Evolutionary conservation across 1,139 yeast genomes (phyloP).

Genomic region (Wickerhamomyces sp.): DNA sequence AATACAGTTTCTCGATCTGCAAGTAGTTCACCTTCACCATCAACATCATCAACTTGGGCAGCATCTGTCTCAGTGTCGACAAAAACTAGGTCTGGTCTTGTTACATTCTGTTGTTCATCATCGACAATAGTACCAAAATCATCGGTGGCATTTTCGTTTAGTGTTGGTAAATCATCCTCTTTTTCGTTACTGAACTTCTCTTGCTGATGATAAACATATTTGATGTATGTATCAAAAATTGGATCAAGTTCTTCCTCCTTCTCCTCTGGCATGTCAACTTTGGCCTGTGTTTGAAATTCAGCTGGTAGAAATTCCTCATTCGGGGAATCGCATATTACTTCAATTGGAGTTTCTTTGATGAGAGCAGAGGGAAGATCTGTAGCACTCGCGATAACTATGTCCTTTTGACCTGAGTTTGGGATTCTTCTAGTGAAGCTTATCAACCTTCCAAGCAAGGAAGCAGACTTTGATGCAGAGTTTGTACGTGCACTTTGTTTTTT

Average conservation of each 20-base stretch:
- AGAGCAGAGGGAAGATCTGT: constrained; percentile 1
- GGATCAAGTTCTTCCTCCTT: constrained; percentile 9
- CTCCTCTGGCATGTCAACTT: background rate
- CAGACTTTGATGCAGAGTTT: background rate
- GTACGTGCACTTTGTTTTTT: background rate
- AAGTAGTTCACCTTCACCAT: no score
- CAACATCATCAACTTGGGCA: no score
- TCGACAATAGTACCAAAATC: constrained; percentile 8
- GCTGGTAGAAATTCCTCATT: constrained; percentile 4
- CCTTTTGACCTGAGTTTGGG: background rate
- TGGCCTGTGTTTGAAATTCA: no score
- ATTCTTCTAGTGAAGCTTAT: constrained; percentile 3
- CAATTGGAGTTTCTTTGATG: constrained; percentile 6
- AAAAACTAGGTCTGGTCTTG: no score
- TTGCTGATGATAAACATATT: constrained; percentile 9
- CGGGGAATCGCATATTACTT: constrained; percentile 13
- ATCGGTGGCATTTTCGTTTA: background rate
- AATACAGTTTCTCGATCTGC: background rate
- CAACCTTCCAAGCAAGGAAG: constrained; percentile 9
- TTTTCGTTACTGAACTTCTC: background rate
- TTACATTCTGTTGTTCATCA: background rate
- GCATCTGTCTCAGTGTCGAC: no score
- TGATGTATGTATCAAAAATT: constrained; percentile 13
- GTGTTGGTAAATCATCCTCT: background rate
- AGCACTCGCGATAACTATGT: background rate